A percentile compares a stretch with the other conserved stretches of the same genome.
Conservation (phyloP, 345 rosid genomes). For the Brassica incana region DNA sequence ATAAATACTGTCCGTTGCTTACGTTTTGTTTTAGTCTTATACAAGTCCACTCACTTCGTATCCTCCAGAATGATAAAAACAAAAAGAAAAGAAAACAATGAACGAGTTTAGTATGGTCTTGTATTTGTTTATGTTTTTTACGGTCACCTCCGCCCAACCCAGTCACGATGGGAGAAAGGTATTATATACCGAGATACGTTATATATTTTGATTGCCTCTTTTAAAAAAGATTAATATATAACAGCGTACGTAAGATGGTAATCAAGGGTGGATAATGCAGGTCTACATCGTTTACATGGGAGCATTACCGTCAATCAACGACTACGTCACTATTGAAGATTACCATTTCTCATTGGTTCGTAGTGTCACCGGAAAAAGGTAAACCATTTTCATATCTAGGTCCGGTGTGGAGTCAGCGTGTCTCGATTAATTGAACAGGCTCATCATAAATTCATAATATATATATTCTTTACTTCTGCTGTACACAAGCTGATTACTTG, state of each 20-base stretch:
- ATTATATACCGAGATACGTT: background rate
- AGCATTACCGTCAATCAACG: slow-evolving; percentile 12
- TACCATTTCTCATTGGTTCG: slow-evolving; percentile 22
- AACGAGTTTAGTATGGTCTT: background rate
- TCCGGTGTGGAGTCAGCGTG: background rate
- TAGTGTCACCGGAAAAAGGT: slow-evolving; percentile 13
- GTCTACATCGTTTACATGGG: slow-evolving; percentile 24
- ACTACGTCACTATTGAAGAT: background rate
- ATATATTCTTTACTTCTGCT: background rate
- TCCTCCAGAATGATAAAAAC: background rate
- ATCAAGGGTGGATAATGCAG: slow-evolving; percentile 1
- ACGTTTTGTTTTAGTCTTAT: background rate
- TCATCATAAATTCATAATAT: background rate
- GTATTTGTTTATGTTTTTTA: slow-evolving; percentile 8
- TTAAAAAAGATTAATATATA: background rate
- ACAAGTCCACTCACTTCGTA: background rate
- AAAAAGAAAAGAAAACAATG: background rate
- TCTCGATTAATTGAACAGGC: background rate
- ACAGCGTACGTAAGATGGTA: background rate
- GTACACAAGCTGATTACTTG: background rate
- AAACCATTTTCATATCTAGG: background rate
- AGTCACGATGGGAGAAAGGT: slow-evolving; percentile 11
- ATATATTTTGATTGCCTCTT: background rate
- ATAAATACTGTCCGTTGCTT: background rate
- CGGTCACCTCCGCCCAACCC: background rate